Conservation (phyloP, 1,284 basidiomycete genomes). For the Ganoderma leucocontextum region DNA sequence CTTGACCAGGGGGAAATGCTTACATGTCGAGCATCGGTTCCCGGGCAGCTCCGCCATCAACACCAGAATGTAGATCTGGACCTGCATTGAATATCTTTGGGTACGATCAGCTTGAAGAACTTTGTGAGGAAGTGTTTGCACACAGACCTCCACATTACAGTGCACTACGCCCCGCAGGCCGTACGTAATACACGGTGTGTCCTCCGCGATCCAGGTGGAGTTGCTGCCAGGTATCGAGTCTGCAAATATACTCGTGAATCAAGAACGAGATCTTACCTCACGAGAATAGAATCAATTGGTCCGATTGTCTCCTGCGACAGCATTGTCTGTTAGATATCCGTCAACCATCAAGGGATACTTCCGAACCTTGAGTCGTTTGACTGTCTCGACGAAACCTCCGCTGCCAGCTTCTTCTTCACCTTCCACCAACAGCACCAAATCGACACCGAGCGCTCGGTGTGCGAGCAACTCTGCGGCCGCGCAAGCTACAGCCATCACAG, state of each 20-base stretch:
- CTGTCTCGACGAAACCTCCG: slow-evolving; percentile 81
- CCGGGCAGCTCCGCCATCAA: slow-evolving; percentile 88
- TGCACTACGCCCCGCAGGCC: slow-evolving; percentile 94
- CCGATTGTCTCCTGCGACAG: slow-evolving; percentile 75
- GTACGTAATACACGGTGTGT: slow-evolving; percentile 95
- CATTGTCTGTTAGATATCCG: not conserved
- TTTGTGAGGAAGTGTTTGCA: no score
- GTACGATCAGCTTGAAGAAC: not conserved
- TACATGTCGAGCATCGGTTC: slow-evolving; percentile 96
- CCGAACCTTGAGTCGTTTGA: slow-evolving; percentile 77
- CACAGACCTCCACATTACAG: slow-evolving; percentile 73
- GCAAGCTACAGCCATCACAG: slow-evolving; percentile 90
- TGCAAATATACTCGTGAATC: not conserved
- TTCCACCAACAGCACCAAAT: slow-evolving; percentile 92
- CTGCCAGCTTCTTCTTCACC: slow-evolving; percentile 97
- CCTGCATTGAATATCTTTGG: slow-evolving; percentile 68
- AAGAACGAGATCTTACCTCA: slow-evolving; percentile 60
- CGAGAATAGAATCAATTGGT: slow-evolving; percentile 84
- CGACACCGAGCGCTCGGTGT: slow-evolving; percentile 79
- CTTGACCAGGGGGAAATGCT: slow-evolving; percentile 27
- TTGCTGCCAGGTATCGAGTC: slow-evolving; percentile 61
- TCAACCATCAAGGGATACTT: not conserved
- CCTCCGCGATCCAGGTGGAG: slow-evolving; percentile 96
- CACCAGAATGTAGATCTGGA: slow-evolving; percentile 89
- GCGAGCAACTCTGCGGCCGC: slow-evolving; percentile 86